These are phyloP conservation scores for Vitis hybrid DNA, from an alignment of 177 flowering plant genomes.

Conservation along the genomic window DNA sequence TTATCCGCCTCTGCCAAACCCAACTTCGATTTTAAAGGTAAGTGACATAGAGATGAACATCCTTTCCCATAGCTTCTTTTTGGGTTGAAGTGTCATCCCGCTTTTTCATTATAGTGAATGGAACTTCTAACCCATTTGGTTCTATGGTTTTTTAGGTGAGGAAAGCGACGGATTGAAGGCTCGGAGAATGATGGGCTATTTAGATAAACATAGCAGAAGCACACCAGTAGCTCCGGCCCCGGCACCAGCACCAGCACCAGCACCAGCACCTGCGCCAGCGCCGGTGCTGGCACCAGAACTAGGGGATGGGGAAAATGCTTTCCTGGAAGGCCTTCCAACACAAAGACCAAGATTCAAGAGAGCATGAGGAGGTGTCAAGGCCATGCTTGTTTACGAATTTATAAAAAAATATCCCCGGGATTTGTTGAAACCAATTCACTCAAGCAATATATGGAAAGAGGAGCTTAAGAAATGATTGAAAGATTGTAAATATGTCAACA, in stretches of 20 bases:
- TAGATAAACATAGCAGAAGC: conserved; percentile 10
- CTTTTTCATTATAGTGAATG: background rate
- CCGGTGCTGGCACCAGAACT: conserved; percentile 3
- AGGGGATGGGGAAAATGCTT: background rate
- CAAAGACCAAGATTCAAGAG: no score
- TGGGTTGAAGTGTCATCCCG: background rate
- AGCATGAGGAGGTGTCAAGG: no score
- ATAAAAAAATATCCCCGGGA: no score
- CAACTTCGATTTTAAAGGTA: conserved; percentile 32
- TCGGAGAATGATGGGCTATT: conserved; percentile 24
- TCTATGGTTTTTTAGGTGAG: conserved; percentile 1
- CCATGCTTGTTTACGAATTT: no score
- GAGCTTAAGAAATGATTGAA: no score
- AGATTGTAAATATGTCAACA: no score
- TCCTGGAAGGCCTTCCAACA: background rate
- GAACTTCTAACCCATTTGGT: background rate
- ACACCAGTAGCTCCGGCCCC: background rate
- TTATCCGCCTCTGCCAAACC: conserved; percentile 50
- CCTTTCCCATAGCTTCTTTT: background rate
- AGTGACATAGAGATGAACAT: background rate
- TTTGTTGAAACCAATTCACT: no score
- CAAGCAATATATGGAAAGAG: no score
- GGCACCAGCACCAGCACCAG: conserved; percentile 7
- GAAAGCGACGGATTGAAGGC: conserved; percentile 10
- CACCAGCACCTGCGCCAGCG: conserved; percentile 9